phyloP scores from a whole-genome alignment of 495 filamentous ascomycete genomes.

The Neurospora sp. region DNA sequence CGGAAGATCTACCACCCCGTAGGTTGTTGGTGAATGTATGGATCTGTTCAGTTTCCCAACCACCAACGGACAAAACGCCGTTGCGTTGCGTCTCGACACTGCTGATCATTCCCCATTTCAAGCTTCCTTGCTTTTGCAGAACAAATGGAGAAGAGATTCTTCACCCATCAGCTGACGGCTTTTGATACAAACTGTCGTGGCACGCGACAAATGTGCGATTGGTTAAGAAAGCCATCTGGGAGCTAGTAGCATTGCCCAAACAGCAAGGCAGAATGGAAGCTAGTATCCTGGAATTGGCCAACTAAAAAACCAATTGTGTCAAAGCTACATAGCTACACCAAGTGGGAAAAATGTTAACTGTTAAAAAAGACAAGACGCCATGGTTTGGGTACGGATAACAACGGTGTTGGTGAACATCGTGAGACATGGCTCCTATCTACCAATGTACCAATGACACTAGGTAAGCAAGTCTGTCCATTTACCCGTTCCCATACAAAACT shows the following conservation, averaged over 20 bases:
- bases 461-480: not conserved
- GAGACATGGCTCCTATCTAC: not conserved
- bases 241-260: not conserved
- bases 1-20: not conserved
- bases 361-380: not conserved
- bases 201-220: not conserved
- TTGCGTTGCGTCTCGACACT: not conserved
- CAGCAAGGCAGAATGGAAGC: not conserved
- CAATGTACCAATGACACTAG: not conserved
- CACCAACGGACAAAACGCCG: not conserved
- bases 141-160: not conserved
- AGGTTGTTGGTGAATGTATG: not conserved
- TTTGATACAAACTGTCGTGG: not conserved
- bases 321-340: not conserved
- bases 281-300: not conserved
- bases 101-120: not conserved
- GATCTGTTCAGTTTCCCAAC: not conserved
- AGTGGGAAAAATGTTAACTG: not conserved
- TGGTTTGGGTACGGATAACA: not conserved
- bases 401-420: not conserved
- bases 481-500: not conserved
- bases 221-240: not conserved
- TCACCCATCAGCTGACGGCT: not conserved
- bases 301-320: not conserved
- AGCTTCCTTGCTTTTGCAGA: not conserved